Base-by-base conservation (phyloP, 495 filamentous ascomycete species). In the Pseudevernia furfuracea region DNA sequence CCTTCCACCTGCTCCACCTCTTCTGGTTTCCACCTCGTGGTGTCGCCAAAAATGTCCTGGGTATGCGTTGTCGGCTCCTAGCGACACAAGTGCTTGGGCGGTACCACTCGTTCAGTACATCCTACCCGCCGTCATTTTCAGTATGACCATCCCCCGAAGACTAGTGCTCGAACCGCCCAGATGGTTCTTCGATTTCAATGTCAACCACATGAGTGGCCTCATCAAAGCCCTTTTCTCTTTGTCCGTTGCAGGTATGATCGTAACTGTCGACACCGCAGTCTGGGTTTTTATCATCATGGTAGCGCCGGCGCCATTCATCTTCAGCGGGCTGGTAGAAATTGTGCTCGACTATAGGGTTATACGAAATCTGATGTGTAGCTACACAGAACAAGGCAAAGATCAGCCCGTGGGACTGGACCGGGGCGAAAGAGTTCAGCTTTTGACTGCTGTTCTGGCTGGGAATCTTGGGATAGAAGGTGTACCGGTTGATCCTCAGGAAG, bases 121-220 rank as follows among this genome's bases (percentile, higher is more conserved):
- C 6, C 55, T 74, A 19, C 71, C 72, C 19, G 52, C 63, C 1
- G 57, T 72, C 43, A 64, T 74, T 15, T 74, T 74, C 52, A 68
- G 65, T 58, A 71, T 72, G 39, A 67, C 62, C 5, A 65, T 74
- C 37, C 71, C 71, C 14, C 70, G 70, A 25, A 55, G 68, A 32
- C 59, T 67, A 41, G 65, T 67, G 43, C 59, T 71, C 39, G 63
- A 69, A 38, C 53, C 61, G 43, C 61, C 52, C 21, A 60, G 19
- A 38, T 60, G 59, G 60, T 41, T 46, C 58, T 59, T 49, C 36
- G 60, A 67, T 30, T 63, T 58, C 21, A 52, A 48, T 6, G 8
- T 58, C 23, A 57, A 58, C 28, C n/a, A 64, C 28, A 30, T 64
- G 23, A 57, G 34, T 36, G 53, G 52, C 39, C 30, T 52, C 25